Evolutionary conservation across 208 protist genomes (phyloP), one percentile per base, ranked within the genome.

Genomic region (Paratrypanosoma confusum): DNA sequence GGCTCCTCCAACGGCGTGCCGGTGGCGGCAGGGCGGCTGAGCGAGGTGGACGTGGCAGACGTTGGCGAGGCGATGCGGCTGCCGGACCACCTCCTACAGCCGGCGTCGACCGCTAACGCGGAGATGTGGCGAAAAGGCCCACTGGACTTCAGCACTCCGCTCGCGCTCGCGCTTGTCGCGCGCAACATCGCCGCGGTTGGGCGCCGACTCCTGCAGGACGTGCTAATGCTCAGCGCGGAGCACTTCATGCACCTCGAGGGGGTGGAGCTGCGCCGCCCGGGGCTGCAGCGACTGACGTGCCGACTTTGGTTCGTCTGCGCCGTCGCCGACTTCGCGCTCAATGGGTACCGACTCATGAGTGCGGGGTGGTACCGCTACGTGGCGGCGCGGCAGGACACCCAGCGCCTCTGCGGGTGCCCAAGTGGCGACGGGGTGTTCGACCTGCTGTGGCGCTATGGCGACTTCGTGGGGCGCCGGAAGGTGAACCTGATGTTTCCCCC

Each of bases 141-240:
- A 0, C 18, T 70, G 14, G 46, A 90, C 42, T 90, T 90, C 39
- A 69, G 60, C 32, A 57, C 71, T 25, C 21, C 63, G 13, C 60
- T 84, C 21, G 82, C 87, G 68, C 33, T 77, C 28, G 50, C 87
- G 39, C 63, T 87, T 5, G 71, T 63, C n/a, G 47, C 85, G 14
- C 77, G 81, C 33, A 87, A 61, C 62, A 27, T 74, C 28, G 60
- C 71, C 14, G 74, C 81, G 0, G 74, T 67, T 33, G 54, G 52
- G 25, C 77, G 81, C 16, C 77, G 78, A 34, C 63, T 84, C 46
- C 46, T 87, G 39, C 81, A 77, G 22, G 81, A 90, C 44, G 32
- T 71, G 44, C 65, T 66, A 10, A 53, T 90, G 20, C 14, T 90
- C 43, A 82, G 71, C 3, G 70, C 81, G 20, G 68, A 87, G 50